These are phyloP conservation scores for Pleoardoris graminearum DNA, from an alignment of 2,329 filamentous ascomycete species.

Conservation along the genomic window DNA sequence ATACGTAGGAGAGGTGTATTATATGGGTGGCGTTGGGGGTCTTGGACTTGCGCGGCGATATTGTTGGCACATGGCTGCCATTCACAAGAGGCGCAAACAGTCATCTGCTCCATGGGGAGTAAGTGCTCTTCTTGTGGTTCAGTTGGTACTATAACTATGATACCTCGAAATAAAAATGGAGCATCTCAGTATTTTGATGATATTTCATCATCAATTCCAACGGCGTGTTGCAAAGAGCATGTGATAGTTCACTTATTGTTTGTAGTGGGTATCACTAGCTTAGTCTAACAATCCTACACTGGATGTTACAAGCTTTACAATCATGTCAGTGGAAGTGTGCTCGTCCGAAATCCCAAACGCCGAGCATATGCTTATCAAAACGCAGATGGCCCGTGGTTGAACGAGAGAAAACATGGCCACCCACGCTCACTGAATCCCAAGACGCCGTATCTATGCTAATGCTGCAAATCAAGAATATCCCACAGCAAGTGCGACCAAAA, in stretches of 20 bases:
- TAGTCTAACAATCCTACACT: background rate
- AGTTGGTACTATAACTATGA: background rate
- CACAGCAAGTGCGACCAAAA: background rate
- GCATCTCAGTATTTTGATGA: no score
- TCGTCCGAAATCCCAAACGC: background rate
- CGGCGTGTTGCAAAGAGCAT: background rate
- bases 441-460: conserved; percentile 1
- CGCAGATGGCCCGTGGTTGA: background rate
- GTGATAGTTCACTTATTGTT: background rate
- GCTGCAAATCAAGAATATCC: background rate
- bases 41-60: background rate
- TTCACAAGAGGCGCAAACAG: no score
- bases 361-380: background rate
- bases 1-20: background rate
- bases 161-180: background rate
- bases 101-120: no score
- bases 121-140: no score
- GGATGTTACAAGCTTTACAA: no score
- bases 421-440: background rate
- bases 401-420: background rate
- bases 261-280: background rate
- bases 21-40: background rate
- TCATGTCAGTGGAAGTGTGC: no score
- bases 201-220: background rate
- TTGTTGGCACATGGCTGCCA: background rate